Percentiles rank a stretch among this genome's conserved stretches.
These are phyloP conservation scores for Bonia amplexicaulis DNA, from an alignment of 176 grass and related monocot species.

Conservation along the genomic window DNA sequence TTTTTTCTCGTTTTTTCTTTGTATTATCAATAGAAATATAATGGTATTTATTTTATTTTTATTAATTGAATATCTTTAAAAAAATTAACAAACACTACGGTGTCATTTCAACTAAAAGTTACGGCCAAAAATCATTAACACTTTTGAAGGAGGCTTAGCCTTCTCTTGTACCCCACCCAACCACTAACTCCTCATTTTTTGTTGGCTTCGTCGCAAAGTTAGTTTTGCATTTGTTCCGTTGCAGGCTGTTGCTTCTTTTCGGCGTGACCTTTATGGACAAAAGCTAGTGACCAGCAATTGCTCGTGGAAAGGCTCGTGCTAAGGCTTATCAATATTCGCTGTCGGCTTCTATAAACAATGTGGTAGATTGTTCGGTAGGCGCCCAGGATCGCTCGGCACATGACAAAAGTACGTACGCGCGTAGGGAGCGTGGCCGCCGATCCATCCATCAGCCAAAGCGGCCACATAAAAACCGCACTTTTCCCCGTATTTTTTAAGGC, in stretches of 20 bases:
- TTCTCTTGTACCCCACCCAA: too few relatives aligned
- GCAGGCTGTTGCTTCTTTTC: not conserved
- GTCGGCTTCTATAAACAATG: not conserved
- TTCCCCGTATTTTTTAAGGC: not conserved
- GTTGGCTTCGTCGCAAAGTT: not conserved
- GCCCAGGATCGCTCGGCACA: not conserved
- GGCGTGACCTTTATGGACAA: not conserved
- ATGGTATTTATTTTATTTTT: too few relatives aligned
- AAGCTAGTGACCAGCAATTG: not conserved
- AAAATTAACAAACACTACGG: too few relatives aligned
- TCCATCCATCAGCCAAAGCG: not conserved
- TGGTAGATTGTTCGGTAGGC: not conserved
- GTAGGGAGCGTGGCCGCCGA: not conserved
- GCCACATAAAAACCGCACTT: not conserved
- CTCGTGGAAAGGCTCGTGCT: not conserved
- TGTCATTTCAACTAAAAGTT: too few relatives aligned
- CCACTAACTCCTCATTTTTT: not conserved
- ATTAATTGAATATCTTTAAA: too few relatives aligned
- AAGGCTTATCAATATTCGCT: not conserved
- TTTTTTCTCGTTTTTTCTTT: too few relatives aligned
- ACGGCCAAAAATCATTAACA: too few relatives aligned
- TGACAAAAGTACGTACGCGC: not conserved
- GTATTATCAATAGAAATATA: too few relatives aligned
- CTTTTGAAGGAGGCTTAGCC: too few relatives aligned
- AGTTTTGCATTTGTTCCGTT: constrained; percentile 1